Conservation (phyloP, 768 basidiomycete species). For the Agrocybe pediades region DNA sequence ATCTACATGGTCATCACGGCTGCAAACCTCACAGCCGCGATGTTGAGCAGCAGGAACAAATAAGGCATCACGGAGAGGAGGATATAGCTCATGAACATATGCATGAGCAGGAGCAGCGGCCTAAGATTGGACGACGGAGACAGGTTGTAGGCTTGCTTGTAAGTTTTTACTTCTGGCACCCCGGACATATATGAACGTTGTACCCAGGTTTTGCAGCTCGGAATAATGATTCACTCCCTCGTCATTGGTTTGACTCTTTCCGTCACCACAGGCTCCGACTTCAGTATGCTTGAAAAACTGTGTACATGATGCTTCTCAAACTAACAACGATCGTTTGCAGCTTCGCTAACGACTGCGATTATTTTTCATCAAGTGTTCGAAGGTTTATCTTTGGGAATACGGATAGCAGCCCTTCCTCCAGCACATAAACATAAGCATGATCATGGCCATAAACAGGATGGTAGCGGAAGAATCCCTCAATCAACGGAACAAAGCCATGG, state of each 20-base stretch:
- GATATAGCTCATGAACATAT: not conserved
- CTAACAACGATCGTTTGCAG: constrained; percentile 31
- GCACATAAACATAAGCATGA: constrained; percentile 10
- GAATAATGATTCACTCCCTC: constrained; percentile 85
- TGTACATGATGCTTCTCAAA: not conserved
- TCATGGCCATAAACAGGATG: constrained; percentile 4
- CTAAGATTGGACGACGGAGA: constrained; percentile 50
- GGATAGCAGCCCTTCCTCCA: constrained; percentile 69
- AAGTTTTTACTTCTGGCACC: constrained; percentile 20
- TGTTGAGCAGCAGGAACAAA: not conserved
- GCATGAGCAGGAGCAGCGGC: constrained; percentile 16
- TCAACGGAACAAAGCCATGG: not conserved
- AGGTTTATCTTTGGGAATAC: constrained; percentile 80
- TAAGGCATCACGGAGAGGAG: not conserved
- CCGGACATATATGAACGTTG: not conserved
- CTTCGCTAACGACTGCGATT: constrained; percentile 73
- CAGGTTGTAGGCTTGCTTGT: constrained; percentile 80
- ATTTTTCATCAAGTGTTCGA: constrained; percentile 86
- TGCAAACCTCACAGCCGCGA: constrained; percentile 1
- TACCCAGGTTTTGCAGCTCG: constrained; percentile 71
- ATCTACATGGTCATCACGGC: constrained; percentile 10
- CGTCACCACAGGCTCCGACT: constrained; percentile 68
- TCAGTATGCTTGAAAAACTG: constrained; percentile 49
- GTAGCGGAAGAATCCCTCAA: not conserved
- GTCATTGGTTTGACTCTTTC: constrained; percentile 80